Percentiles rank a stretch among this genome's conserved stretches.
phyloP scores from a whole-genome alignment of 2,329 filamentous ascomycete genomes.

The Ilyonectria mors-panacis region DNA sequence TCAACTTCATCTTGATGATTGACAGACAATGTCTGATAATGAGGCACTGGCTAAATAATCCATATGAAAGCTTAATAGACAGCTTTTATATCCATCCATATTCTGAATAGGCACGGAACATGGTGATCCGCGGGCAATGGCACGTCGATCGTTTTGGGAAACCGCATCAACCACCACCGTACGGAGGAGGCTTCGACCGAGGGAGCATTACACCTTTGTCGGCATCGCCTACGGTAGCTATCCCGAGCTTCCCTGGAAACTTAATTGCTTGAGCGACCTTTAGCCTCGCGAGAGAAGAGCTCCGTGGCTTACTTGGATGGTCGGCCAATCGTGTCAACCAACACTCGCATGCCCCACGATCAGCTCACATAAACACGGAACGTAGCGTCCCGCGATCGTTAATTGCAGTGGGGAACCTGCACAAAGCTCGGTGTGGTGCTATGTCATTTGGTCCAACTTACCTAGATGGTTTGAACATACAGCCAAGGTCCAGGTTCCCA shows the following conservation, averaged over 20 bases:
- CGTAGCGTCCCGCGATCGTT: slow-evolving; percentile 4
- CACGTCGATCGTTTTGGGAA: slow-evolving; percentile 6
- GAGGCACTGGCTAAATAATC: background rate
- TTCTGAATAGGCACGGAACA: slow-evolving; percentile 15
- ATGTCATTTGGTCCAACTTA: background rate
- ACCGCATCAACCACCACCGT: slow-evolving; percentile 22
- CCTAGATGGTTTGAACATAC: background rate
- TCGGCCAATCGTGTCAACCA: background rate
- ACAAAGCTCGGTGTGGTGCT: background rate
- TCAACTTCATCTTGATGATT: slow-evolving; percentile 16
- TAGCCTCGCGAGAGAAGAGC: background rate
- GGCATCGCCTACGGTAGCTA: background rate
- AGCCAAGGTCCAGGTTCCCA: background rate
- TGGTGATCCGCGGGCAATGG: slow-evolving; percentile 14
- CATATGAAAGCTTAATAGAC: background rate
- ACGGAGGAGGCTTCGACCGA: too few relatives aligned
- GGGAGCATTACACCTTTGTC: background rate
- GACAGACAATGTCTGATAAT: background rate
- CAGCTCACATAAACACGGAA: slow-evolving; percentile 6
- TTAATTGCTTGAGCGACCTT: background rate
- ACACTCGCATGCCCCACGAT: background rate
- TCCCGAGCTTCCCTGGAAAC: background rate
- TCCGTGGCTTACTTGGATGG: background rate
- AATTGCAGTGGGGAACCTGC: slow-evolving; percentile 2
- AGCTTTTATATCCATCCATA: slow-evolving; percentile 9